Base-by-base conservation (phyloP, 1,139 yeast genomes). In the Wickerhamiella infanticola region DNA sequence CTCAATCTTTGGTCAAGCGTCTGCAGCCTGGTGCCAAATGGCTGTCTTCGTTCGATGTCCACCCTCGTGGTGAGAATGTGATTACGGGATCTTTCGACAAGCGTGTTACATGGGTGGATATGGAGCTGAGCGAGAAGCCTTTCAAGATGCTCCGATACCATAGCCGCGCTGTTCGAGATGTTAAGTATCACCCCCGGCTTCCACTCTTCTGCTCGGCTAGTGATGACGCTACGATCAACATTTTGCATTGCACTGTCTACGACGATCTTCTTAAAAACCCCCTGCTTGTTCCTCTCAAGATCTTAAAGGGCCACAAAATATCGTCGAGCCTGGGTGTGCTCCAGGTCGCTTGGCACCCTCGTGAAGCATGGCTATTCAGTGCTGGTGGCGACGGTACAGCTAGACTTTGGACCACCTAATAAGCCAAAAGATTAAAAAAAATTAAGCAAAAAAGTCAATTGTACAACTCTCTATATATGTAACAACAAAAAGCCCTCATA, bases 311-410 rank as follows among this genome's bases (percentile, higher is more conserved):
- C n/a, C 98, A 90, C 66, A 79, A 80, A 62, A 73, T 85, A 45
- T 69, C 76, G 35, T 75, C 76, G 58, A 80, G 83, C 59, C 68
- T 90, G 51, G 98, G 98, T 58, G 94, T 90, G n/a, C 71, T 90
- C 60, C 83, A 80, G 61, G 74, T 82, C 47, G 75, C 75, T 46
- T 90, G 99, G 99, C 98, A 93, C 71, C 97, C 98, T 53, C 79
- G 81, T 59, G 97, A 93, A 65, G 96, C 98, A 1, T 90, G 99
- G 99, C 70, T 90, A 58, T 86, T 90, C 63, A 81, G 94, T 62
- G 86, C 95, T n/a, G 98, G 97, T 56, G 97, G 97, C 24, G 98
- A 93, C 64, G 88, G 94, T 50, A 80, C 90, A 45, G 97, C 96
- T 23, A 79, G 95, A 60, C 70, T 90, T 60, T 90, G 98, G 98